phyloP scores from a whole-genome alignment of 2,329 filamentous ascomycete genomes.

The Aspergillus uvarum region DNA sequence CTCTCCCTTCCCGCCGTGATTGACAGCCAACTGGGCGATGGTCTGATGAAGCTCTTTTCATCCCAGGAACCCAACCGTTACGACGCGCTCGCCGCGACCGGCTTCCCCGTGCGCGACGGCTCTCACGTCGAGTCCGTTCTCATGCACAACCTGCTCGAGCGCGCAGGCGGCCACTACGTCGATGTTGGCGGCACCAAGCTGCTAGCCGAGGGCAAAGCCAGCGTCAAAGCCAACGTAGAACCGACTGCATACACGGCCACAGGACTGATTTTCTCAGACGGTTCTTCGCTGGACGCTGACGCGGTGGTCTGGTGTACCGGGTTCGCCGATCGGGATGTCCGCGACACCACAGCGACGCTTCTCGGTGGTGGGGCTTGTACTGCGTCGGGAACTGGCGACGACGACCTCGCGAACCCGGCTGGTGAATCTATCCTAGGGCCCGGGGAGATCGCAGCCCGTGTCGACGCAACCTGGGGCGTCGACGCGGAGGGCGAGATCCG shows the following conservation, averaged over 20 bases:
- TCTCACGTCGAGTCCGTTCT: conserved; percentile 21
- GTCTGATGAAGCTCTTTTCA: conserved; percentile 25
- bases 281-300: conserved; percentile 35
- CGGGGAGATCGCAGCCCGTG: conserved; percentile 38
- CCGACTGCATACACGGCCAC: conserved; percentile 33
- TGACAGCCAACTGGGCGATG: conserved; percentile 14
- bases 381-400: too few species aligned
- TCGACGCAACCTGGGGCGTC: conserved; percentile 45
- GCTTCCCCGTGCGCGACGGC: conserved; percentile 42
- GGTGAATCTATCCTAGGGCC: conserved; percentile 20
- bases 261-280: conserved; percentile 38
- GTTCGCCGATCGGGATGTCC: conserved; percentile 36
- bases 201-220: conserved; percentile 34
- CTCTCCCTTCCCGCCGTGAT: conserved; percentile 1
- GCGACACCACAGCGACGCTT: conserved; percentile 27
- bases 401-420: not conserved
- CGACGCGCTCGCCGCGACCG: conserved; percentile 29
- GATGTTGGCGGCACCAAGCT: conserved; percentile 39
- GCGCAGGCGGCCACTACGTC: conserved; percentile 44
- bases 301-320: conserved; percentile 47
- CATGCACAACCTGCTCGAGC: conserved; percentile 37
- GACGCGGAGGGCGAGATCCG: conserved; percentile 47
- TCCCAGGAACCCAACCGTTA: conserved; percentile 38
- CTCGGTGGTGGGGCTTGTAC: conserved; percentile 22
- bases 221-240: conserved; percentile 30